A percentile compares a stretch with the other conserved stretches of the same genome.
Conservation (phyloP, 257 asterid species). For the Solanum okadae region DNA sequence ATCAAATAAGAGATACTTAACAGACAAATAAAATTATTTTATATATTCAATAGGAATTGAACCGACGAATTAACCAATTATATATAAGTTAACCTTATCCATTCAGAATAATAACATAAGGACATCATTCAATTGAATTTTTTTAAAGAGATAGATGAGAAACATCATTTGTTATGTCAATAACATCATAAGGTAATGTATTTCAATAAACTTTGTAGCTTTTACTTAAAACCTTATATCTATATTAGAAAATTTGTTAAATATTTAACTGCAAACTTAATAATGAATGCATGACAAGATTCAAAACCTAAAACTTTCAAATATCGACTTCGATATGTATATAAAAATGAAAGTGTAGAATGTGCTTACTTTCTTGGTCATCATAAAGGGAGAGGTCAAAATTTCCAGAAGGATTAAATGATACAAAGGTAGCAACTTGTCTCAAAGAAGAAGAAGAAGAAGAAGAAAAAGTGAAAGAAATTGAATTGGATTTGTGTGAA, state of each 20-base stretch:
- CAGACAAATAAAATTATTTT: not conserved
- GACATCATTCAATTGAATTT: not conserved
- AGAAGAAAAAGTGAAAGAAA: slow-evolving; percentile 1
- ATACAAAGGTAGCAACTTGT: slow-evolving; percentile 34
- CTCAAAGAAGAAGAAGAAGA: not conserved
- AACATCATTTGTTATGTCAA: not conserved
- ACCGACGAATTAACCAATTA: not conserved
- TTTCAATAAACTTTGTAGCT: not conserved
- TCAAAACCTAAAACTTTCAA: not conserved
- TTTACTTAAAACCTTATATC: not conserved
- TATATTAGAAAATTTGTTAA: not conserved
- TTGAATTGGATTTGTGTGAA: slow-evolving; percentile 17
- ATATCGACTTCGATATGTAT: not conserved
- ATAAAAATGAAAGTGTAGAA: not conserved
- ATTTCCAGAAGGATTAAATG: slow-evolving; percentile 72
- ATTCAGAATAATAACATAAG: not conserved
- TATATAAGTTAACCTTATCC: not conserved
- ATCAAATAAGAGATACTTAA: no score
- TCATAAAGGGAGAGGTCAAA: slow-evolving; percentile 59
- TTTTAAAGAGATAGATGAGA: not conserved
- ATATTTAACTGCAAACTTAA: not conserved
- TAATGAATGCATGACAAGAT: not conserved
- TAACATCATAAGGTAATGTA: no score
- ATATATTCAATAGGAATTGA: not conserved
- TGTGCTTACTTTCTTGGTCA: slow-evolving; percentile 31